Evolutionary conservation across 768 basidiomycete genomes (phyloP).

Genomic region (Pisolithus tinctorius): DNA sequence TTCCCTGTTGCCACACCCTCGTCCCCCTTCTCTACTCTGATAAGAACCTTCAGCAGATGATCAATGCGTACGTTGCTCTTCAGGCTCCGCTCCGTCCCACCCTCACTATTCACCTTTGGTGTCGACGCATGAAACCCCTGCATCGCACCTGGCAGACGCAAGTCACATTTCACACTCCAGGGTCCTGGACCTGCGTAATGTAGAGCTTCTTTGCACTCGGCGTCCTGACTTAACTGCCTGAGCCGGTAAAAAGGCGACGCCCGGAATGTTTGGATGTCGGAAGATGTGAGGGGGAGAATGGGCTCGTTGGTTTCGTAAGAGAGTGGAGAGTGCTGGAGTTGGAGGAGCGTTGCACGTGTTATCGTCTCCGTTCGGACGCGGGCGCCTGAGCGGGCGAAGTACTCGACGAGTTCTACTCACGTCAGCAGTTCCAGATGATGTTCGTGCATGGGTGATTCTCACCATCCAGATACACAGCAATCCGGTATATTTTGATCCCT

Average conservation of each 20-base stretch:
- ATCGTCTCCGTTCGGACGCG: constrained; percentile 65
- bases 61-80: constrained; percentile 66
- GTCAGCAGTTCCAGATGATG: not conserved
- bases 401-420: constrained; percentile 62
- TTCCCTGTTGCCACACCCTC: constrained; percentile 44
- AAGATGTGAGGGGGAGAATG: constrained; percentile 73
- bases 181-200: constrained; percentile 75
- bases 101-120: not conserved
- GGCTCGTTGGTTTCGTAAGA: constrained; percentile 44
- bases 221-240: constrained; percentile 41
- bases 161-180: constrained; percentile 69
- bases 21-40: constrained; percentile 80
- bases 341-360: constrained; percentile 53
- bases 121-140: constrained; percentile 32
- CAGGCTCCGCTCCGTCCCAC: constrained; percentile 15
- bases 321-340: constrained; percentile 39
- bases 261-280: constrained; percentile 54
- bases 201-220: constrained; percentile 47
- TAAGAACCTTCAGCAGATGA: constrained; percentile 74
- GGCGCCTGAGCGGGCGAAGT: constrained; percentile 62
- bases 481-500: constrained; percentile 74
- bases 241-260: constrained; percentile 61
- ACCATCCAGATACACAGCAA: constrained; percentile 81
- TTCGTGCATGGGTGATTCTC: constrained; percentile 14
- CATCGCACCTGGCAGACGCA: constrained; percentile 58